phyloP scores from a whole-genome alignment of 192 early-diverging fungal genomes.

The Cetraspora pellucida region DNA sequence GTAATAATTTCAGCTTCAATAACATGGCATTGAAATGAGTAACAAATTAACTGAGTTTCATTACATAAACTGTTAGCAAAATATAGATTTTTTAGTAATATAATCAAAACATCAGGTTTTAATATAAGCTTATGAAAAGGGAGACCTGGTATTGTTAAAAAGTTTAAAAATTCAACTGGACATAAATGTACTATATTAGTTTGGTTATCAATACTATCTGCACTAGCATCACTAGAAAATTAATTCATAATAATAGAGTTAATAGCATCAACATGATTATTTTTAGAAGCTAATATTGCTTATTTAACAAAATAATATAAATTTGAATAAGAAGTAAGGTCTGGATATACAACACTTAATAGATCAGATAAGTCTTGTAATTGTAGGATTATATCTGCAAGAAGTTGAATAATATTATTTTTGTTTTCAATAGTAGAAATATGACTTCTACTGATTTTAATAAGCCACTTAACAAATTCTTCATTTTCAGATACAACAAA shows the following conservation, averaged over 20 bases:
- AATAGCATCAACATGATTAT: too few species aligned
- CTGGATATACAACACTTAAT: slow-evolving; percentile 30
- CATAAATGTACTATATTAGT: not conserved
- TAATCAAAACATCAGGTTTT: too few species aligned
- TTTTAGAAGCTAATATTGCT: too few species aligned
- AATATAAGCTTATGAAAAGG: slow-evolving; percentile 38
- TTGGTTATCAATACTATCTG: slow-evolving; percentile 1
- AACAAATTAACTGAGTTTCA: slow-evolving; percentile 29
- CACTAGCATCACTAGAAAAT: slow-evolving; percentile 9
- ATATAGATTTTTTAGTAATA: slow-evolving; percentile 26
- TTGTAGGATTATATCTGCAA: not conserved
- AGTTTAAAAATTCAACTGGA: slow-evolving; percentile 34
- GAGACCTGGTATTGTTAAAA: slow-evolving; percentile 19
- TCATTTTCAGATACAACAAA: not conserved
- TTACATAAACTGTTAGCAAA: slow-evolving; percentile 34
- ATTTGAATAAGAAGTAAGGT: not conserved
- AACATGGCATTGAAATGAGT: slow-evolving; percentile 1
- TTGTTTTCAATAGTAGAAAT: too few species aligned
- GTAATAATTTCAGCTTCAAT: slow-evolving; percentile 27
- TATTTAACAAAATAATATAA: too few species aligned
- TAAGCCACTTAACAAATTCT: slow-evolving; percentile 29
- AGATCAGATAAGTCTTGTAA: not conserved
- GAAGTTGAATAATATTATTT: not conserved
- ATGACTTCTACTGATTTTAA: too few species aligned
- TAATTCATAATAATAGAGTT: too few species aligned